Evolutionary conservation across 139 green algal genomes (phyloP).

Genomic region (Coelastrella sp.): DNA sequence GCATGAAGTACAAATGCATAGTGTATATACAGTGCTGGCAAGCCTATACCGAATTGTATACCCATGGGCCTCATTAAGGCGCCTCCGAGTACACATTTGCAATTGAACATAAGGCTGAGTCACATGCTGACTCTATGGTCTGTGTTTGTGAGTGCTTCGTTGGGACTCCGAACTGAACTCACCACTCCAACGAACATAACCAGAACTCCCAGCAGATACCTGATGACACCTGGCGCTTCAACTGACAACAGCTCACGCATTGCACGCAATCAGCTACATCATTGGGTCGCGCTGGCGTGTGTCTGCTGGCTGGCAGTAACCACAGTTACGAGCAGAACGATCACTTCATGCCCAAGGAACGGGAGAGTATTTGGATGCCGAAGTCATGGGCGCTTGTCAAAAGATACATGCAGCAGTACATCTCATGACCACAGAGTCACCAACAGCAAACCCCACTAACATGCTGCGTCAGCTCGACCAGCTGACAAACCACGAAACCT

Average conservation of each 20-base stretch:
- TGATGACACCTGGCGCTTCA: conserved; percentile 9
- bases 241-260: conserved; percentile 28
- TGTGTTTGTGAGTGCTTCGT: no score
- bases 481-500: background rate
- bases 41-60: background rate
- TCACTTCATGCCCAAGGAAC: no score
- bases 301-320: background rate
- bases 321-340: background rate
- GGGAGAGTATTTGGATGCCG: no score
- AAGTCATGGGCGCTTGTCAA: no score
- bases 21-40: background rate
- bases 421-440: no score
- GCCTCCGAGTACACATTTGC: background rate
- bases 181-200: conserved; percentile 62
- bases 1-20: background rate
- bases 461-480: background rate
- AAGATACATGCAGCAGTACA: no score
- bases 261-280: background rate
- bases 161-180: background rate
- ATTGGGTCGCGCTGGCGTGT: no score
- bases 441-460: background rate
- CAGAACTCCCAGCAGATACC: conserved; percentile 53
- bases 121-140: background rate
- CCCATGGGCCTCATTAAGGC: background rate
- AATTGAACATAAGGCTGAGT: background rate